phyloP scores from a whole-genome alignment of 345 rosid species.

The Litchi chinensis region DNA sequence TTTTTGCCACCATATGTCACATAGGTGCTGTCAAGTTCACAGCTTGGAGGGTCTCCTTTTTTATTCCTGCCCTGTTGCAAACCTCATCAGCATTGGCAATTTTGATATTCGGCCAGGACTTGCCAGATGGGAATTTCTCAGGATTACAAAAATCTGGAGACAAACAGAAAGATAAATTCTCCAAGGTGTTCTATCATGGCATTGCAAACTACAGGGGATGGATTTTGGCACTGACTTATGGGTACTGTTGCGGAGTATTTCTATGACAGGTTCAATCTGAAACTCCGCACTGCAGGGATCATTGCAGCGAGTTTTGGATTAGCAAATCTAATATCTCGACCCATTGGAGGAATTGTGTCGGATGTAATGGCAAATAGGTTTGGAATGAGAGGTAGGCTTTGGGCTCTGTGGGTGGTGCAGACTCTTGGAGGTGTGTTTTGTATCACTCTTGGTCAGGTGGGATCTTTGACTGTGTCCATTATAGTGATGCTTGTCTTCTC shows the following conservation, averaged over 20 bases:
- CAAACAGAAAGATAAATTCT: constrained; percentile 59
- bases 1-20: constrained; percentile 50
- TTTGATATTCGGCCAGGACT: constrained; percentile 75
- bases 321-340: constrained; percentile 79
- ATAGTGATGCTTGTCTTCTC: constrained; percentile 74
- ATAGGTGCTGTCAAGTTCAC: constrained; percentile 70
- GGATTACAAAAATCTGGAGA: constrained; percentile 65
- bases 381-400: constrained; percentile 90
- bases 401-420: constrained; percentile 82
- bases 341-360: constrained; percentile 72
- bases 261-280: constrained; percentile 72
- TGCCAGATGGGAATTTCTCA: constrained; percentile 74
- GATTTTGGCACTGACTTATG: constrained; percentile 83
- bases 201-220: constrained; percentile 80
- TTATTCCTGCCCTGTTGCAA: constrained; percentile 80
- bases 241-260: constrained; percentile 92
- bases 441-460: constrained; percentile 50
- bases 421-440: constrained; percentile 79
- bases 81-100: constrained; percentile 68
- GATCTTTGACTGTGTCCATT: constrained; percentile 53
- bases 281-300: constrained; percentile 79
- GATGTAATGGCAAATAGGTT: constrained; percentile 60
- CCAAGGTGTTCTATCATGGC: constrained; percentile 50
- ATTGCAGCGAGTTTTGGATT: constrained; percentile 87
- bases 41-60: constrained; percentile 89